A percentile compares a stretch with the other conserved stretches of the same genome.
phyloP scores from a whole-genome alignment of 257 asterid genomes.

The Cordia subcordata region DNA sequence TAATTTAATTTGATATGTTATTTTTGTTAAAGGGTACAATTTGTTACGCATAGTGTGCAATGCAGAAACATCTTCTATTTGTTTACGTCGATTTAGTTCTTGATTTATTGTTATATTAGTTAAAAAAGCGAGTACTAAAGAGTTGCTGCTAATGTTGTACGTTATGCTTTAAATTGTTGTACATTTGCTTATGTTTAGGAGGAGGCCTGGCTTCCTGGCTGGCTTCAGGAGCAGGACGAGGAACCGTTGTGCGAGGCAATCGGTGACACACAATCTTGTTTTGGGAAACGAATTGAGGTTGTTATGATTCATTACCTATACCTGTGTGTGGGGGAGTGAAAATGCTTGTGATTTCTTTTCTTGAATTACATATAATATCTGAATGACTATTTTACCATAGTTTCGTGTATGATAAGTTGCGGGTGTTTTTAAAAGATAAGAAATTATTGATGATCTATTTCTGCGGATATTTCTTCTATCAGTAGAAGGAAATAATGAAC shows the following conservation, averaged over 20 bases:
- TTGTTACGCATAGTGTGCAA: background rate
- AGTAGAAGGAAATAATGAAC: background rate
- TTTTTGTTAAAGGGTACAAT: background rate
- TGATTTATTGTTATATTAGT: too few relatives aligned
- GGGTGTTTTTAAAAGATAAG: background rate
- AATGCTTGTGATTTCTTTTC: background rate
- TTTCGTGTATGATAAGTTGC: background rate
- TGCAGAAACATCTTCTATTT: background rate
- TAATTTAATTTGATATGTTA: background rate
- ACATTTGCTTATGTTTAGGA: constrained; percentile 30
- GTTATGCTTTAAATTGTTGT: background rate
- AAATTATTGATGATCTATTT: too few relatives aligned
- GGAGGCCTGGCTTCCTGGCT: constrained; percentile 55
- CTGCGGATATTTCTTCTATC: too few relatives aligned
- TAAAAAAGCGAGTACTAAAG: background rate
- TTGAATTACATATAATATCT: background rate
- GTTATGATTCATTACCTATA: background rate
- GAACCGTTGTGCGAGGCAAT: constrained; percentile 21
- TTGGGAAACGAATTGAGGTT: constrained; percentile 48
- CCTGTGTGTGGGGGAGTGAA: background rate
- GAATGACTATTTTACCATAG: background rate
- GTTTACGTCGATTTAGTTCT: background rate
- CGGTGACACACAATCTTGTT: constrained; percentile 20
- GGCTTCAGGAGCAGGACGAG: constrained; percentile 52
- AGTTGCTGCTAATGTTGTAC: background rate